Base-by-base conservation (phyloP, 139 green algal genomes). In the Coccomyxa sp. region DNA sequence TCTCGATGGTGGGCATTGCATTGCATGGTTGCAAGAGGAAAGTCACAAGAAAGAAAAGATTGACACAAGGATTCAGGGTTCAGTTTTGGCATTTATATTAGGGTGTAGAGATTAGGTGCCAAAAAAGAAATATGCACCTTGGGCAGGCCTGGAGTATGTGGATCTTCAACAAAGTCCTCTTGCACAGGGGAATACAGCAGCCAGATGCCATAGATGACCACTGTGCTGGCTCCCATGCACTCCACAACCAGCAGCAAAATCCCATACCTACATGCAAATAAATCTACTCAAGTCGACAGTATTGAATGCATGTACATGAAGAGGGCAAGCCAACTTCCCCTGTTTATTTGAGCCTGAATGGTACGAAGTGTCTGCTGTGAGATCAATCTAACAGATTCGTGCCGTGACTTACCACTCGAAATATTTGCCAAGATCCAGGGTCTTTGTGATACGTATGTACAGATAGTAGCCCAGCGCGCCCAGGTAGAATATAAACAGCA, bases 381-480 rank as follows among this genome's bases (percentile, higher is more conserved):
- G 60, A 16, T 68, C 60, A 68, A 80, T 57, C 15, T 16, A 68
- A 68, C 16, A n/a, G n/a, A n/a, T n/a, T n/a, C n/a, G 63, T 28
- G 18, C 10, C 18, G 9, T 9, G 18, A 21, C 63, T 71, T 11
- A 71, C 63, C 79, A 83, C 23, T 74, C 23, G 45, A 84, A 87
- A 38, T 76, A 71, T 58, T 31, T 13, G 31, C 86, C 89, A 82
- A 92, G 88, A 75, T 85, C 81, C 51, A 92, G 85, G 15, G 89
- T 92, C 38, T 89, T 83, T 38, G 85, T n/a, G 51, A 83, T 81
- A n/a, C 89, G 85, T 13, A 88, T 82, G 58, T 76, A 86, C 63
- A 92, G 30, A 82, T 92, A 92, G 85, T 85, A 90, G 67, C 68
- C 31, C 12, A 92, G 86, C 28, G 85, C 85, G 12, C 30, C 77